These are phyloP conservation scores for Glonium stellatum DNA, from an alignment of 495 filamentous ascomycete species.

Conservation along the genomic window DNA sequence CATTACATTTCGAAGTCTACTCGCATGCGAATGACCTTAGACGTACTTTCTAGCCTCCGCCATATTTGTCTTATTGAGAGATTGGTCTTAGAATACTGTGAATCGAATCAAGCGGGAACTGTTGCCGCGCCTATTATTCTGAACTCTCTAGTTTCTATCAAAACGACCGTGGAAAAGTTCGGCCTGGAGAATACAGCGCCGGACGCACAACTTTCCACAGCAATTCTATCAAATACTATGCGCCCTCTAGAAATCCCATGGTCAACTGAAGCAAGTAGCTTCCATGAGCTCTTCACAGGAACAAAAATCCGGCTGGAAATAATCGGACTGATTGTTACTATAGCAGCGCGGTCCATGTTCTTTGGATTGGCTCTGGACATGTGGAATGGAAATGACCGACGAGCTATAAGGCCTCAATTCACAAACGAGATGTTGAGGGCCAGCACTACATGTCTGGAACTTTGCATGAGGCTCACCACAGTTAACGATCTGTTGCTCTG, in stretches of 20 bases:
- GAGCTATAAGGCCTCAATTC: background rate
- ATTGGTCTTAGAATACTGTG: no score
- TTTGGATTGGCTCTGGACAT: background rate
- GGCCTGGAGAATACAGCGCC: no score
- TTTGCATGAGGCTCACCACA: conserved; percentile 7
- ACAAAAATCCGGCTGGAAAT: conserved; percentile 17
- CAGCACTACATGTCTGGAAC: conserved; percentile 11
- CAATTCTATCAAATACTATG: no score
- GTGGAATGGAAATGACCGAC: background rate
- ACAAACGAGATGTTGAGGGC: conserved; percentile 14
- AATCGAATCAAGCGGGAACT: no score
- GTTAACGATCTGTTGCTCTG: conserved; percentile 18
- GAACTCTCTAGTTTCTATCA: no score
- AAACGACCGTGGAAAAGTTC: no score
- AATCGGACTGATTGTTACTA: conserved; percentile 7
- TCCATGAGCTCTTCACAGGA: conserved; percentile 12
- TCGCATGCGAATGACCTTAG: no score
- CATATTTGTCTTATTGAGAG: no score
- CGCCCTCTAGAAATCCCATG: conserved; percentile 10
- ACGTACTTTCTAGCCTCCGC: no score
- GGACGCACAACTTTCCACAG: no score
- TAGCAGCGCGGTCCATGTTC: conserved; percentile 3
- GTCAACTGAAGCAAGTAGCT: conserved; percentile 1
- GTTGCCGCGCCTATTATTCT: no score
- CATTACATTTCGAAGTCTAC: no score